A percentile compares a stretch with the other conserved stretches of the same genome.
These are phyloP conservation scores for Kodamaea leandrae DNA, from an alignment of 805 yeast species.

Conservation along the genomic window DNA sequence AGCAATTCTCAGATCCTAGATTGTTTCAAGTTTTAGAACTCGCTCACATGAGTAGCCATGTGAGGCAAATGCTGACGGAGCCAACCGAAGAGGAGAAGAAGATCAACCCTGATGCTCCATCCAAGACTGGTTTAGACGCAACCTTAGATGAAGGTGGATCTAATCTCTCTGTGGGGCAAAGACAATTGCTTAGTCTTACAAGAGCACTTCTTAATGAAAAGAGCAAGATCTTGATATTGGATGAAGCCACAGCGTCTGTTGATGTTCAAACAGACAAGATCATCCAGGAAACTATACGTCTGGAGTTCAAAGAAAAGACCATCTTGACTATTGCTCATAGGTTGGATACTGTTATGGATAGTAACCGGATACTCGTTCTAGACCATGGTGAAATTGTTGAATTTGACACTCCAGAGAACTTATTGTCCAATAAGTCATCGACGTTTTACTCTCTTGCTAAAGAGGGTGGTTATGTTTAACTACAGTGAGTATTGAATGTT, in stretches of 20 bases:
- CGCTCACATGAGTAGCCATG: conserved; percentile 71
- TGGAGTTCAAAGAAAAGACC: conserved; percentile 69
- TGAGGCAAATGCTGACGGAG: conserved; percentile 51
- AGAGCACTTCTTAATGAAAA: conserved; percentile 63
- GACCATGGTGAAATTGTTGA: conserved; percentile 74
- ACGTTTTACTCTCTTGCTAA: conserved; percentile 38
- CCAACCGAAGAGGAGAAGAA: conserved; percentile 17
- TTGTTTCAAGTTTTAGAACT: conserved; percentile 80
- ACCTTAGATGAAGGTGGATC: conserved; percentile 67
- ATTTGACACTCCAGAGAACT: conserved; percentile 63
- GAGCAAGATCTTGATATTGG: conserved; percentile 25
- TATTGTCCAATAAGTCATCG: conserved; percentile 43
- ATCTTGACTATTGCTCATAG: conserved; percentile 89
- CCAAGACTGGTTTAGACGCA: conserved; percentile 22
- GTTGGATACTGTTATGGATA: conserved; percentile 80
- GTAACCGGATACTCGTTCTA: conserved; percentile 73
- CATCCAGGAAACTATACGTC: conserved; percentile 75
- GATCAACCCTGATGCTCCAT: background rate
- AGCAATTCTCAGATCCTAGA: conserved; percentile 61
- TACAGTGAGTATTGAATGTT: no score
- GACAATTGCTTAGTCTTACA: conserved; percentile 81
- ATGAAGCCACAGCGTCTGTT: conserved; percentile 61
- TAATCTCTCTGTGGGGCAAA: conserved; percentile 83
- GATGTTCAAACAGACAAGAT: conserved; percentile 83
- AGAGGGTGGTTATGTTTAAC: conserved; percentile 3